phyloP scores from a whole-genome alignment of 495 filamentous ascomycete species.

The Trichoderma orchidacearum region DNA sequence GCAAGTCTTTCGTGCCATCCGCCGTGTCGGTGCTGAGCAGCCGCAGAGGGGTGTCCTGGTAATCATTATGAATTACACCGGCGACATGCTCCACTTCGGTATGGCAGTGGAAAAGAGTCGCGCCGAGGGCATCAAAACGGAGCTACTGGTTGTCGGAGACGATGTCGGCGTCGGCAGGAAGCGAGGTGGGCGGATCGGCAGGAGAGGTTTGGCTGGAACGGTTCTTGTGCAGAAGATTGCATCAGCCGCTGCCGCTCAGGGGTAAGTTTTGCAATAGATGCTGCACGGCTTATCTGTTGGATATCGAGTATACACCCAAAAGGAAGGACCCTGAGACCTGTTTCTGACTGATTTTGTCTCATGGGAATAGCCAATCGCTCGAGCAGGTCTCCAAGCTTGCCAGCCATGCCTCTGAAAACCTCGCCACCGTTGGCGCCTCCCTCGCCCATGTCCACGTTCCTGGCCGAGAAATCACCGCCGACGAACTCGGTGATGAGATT shows the following conservation, averaged over 20 bases:
- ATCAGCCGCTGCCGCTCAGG: conserved; percentile 69
- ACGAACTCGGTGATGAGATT: conserved; percentile 52
- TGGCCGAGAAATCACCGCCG: conserved; percentile 40
- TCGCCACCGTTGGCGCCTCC: conserved; percentile 72
- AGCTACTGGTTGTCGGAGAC: conserved; percentile 88
- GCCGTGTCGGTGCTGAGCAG: conserved; percentile 42
- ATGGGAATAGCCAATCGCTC: conserved; percentile 24
- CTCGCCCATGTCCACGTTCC: conserved; percentile 88
- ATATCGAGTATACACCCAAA: too few species aligned
- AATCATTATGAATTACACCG: conserved; percentile 55
- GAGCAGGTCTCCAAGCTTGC: conserved; percentile 65
- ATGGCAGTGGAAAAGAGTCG: conserved; percentile 90
- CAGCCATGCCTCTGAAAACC: conserved; percentile 53
- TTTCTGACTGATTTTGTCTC: not conserved
- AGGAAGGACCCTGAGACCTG: too few species aligned
- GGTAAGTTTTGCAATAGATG: not conserved
- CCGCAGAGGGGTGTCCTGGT: conserved; percentile 54
- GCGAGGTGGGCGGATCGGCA: conserved; percentile 77
- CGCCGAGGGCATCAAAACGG: conserved; percentile 62
- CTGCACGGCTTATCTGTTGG: too few species aligned
- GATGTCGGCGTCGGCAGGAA: conserved; percentile 82
- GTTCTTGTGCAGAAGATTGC: conserved; percentile 80
- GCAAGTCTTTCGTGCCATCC: conserved; percentile 69
- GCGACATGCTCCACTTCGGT: conserved; percentile 88
- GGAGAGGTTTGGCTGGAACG: conserved; percentile 83